Conservation (phyloP, 2,329 filamentous ascomycete genomes). For the Nectriaceae sp. region DNA sequence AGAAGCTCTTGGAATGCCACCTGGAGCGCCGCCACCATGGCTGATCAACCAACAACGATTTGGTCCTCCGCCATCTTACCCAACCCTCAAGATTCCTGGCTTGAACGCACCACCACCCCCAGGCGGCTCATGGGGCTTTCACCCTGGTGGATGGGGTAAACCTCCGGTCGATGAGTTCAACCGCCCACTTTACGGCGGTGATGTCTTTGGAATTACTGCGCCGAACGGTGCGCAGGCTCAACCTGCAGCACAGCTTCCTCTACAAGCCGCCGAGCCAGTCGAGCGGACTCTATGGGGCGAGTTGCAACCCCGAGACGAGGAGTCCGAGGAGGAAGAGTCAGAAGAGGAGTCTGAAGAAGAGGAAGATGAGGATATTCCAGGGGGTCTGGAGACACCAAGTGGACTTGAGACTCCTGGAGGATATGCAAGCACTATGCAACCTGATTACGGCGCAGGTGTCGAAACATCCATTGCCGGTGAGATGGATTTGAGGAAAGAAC, state of each 20-base stretch:
- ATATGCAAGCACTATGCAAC: constrained; percentile 76
- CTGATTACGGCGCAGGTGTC: constrained; percentile 71
- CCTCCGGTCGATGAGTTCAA: constrained; percentile 94
- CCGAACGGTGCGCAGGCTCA: constrained; percentile 41
- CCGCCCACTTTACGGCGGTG: constrained; percentile 86
- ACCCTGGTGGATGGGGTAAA: constrained; percentile 94
- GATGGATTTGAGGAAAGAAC: constrained; percentile 84
- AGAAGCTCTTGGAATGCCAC: constrained; percentile 91
- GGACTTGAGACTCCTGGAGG: constrained; percentile 82
- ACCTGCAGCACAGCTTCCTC: constrained; percentile 36
- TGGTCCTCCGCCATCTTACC: constrained; percentile 91
- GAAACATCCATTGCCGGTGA: constrained; percentile 80
- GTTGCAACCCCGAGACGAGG: constrained; percentile 74
- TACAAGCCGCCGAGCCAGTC: constrained; percentile 68
- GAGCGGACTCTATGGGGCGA: constrained; percentile 93
- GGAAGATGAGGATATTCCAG: constrained; percentile 61
- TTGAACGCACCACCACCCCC: constrained; percentile 90
- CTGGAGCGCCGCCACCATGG: constrained; percentile 93
- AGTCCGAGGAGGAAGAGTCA: constrained; percentile 75
- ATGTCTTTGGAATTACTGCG: constrained; percentile 80
- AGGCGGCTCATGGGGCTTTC: constrained; percentile 91
- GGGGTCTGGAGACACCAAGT: constrained; percentile 71
- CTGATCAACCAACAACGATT: constrained; percentile 95
- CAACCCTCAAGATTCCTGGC: constrained; percentile 90
- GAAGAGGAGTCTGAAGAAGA: constrained; percentile 70